Conservation (phyloP, 106 monocot species). For the Allium cepa region DNA sequence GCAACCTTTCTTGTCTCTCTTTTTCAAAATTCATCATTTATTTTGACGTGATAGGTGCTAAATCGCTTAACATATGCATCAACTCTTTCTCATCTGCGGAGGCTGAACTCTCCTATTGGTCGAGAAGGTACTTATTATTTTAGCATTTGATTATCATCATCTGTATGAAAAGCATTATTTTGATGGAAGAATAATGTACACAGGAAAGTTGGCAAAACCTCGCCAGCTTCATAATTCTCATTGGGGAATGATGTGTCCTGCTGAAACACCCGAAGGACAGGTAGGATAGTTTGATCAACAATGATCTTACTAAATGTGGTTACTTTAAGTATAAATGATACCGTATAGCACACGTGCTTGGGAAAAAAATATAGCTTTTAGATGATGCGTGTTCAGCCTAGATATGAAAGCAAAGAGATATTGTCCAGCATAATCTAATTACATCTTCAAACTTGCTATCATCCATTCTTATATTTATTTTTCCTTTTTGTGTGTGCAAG, state of each 20-base stretch:
- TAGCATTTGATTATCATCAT: neutral
- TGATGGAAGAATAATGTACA: slow-evolving; percentile 6
- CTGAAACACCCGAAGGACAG: slow-evolving; percentile 99
- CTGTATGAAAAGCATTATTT: neutral
- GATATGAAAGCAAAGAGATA: too few species aligned
- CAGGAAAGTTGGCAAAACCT: slow-evolving; percentile 95
- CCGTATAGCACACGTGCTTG: too few species aligned
- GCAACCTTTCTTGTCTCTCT: neutral
- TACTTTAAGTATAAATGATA: too few species aligned
- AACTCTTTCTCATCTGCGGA: slow-evolving; percentile 87
- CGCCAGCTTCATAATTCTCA: slow-evolving; percentile 95
- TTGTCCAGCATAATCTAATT: too few species aligned
- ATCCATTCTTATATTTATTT: neutral
- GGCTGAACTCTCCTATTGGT: slow-evolving; percentile 96
- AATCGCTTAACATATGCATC: slow-evolving; percentile 97
- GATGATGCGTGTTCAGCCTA: too few species aligned
- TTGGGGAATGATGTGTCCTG: slow-evolving; percentile 99
- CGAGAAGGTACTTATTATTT: slow-evolving; percentile 62
- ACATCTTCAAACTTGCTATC: too few species aligned
- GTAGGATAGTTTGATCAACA: slow-evolving; percentile 12
- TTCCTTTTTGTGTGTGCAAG: slow-evolving; percentile 21
- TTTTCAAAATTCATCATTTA: neutral
- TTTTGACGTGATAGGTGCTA: slow-evolving; percentile 46
- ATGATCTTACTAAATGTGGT: too few species aligned
- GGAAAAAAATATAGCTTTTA: too few species aligned